phyloP scores from a whole-genome alignment of 2,329 filamentous ascomycete species.

The Paramyrothecium sp. region DNA sequence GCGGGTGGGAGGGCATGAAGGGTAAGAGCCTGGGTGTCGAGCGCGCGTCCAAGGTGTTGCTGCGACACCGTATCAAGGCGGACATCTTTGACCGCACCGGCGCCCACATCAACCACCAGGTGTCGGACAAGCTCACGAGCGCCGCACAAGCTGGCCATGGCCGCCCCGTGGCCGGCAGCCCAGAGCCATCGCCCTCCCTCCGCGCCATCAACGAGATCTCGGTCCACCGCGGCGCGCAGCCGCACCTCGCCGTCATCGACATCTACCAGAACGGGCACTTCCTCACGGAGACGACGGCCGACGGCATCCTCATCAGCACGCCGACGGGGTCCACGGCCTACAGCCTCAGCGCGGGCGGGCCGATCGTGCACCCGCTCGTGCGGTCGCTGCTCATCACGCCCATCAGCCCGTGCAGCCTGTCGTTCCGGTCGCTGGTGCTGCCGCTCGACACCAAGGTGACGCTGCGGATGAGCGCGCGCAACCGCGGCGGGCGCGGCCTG shows the following conservation, averaged over 20 bases:
- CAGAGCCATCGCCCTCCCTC: slow-evolving; percentile 40
- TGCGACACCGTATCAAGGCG: slow-evolving; percentile 84
- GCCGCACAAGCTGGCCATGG: slow-evolving; percentile 36
- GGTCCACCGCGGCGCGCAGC: slow-evolving; percentile 84
- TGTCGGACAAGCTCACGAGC: slow-evolving; percentile 44
- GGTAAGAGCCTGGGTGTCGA: slow-evolving; percentile 79
- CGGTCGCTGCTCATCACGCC: slow-evolving; percentile 86
- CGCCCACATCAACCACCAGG: slow-evolving; percentile 52
- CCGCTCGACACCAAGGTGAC: slow-evolving; percentile 83
- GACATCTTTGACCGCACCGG: slow-evolving; percentile 75
- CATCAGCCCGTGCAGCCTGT: slow-evolving; percentile 88
- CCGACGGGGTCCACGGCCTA: slow-evolving; percentile 96
- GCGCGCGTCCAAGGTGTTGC: slow-evolving; percentile 75
- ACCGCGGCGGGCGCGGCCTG: slow-evolving; percentile 66
- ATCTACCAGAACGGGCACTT: slow-evolving; percentile 88
- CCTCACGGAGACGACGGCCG: slow-evolving; percentile 89
- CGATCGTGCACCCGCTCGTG: slow-evolving; percentile 91
- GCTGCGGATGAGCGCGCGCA: slow-evolving; percentile 77
- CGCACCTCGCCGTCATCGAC: slow-evolving; percentile 88
- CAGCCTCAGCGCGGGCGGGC: slow-evolving; percentile 86
- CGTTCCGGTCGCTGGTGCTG: slow-evolving; percentile 86
- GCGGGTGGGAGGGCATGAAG: slow-evolving; percentile 68
- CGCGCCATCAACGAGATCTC: slow-evolving; percentile 93
- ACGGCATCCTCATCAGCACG: slow-evolving; percentile 91
- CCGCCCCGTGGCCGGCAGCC: slow-evolving; percentile 30